Evolutionary conservation across 768 basidiomycete genomes (phyloP), one percentile per base, ranked within the genome.

Genomic region (Pulveroboletus sp.): DNA sequence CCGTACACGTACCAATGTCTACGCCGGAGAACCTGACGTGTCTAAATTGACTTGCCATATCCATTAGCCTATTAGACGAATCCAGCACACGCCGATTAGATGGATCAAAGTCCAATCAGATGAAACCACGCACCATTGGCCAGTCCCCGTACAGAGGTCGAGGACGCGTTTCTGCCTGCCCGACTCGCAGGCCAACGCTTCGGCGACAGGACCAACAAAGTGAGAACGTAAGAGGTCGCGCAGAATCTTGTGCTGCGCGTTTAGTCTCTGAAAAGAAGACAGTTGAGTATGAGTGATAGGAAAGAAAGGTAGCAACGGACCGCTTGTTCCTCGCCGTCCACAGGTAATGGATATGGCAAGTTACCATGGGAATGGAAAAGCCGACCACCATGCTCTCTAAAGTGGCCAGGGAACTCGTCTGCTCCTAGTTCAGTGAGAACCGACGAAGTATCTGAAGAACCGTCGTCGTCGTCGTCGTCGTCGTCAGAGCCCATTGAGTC

Each of bases 71-170:
- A 61, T 54, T 47, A 55, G 57, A 57, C 50, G 43, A 49, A 50
- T 49, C 46, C 30, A 36, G 18, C 10, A 41, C 39, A 46, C 33
- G 21, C 26, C 46, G 50, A 57, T 61, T 59, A 61, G 41, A 40
- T 56, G 39, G 30, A 53, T 55, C 45, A 54, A 45, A 50, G 49
- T 42, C 51, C 54, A 53, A 61, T 49, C 46, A 39, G 44, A 55
- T 46, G 44, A 26, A 41, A 52, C 55, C 45, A 69, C 77, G 47
- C 54, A 86, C 89, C 89, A 92, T 68, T 62, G 69, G 6, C 89
- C 89, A 15, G 76, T 84, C 15, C 89, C 89, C 7, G 83, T 86
- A 55, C 89, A 83, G n/a, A 89, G 59, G 66, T 92, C 89, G 42
- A 92, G 73, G 39, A 75, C 84, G 51, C 75, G 74, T 65, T 71